Percentiles rank a stretch among this genome's conserved stretches.
phyloP scores from a whole-genome alignment of 1,139 yeast species.

The Geotrichum carabidarum region DNA sequence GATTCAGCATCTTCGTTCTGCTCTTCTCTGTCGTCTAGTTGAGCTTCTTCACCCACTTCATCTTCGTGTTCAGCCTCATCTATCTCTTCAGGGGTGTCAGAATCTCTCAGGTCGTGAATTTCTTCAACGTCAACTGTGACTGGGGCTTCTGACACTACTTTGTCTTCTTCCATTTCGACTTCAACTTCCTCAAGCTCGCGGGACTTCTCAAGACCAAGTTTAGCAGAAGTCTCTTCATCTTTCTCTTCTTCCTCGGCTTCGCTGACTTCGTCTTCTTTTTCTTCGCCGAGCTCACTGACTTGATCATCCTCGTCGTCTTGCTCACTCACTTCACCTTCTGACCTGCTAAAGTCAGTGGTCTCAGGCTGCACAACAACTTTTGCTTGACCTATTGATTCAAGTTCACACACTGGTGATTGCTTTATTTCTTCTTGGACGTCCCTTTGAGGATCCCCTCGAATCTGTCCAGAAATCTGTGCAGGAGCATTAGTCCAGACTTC shows the following conservation, averaged over 20 bases:
- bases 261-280: no score
- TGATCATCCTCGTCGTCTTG: no score
- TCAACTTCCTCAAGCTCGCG: neutral
- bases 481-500: no score
- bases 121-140: neutral
- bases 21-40: neutral
- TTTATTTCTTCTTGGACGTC: neutral
- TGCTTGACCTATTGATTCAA: no score
- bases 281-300: no score
- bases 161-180: neutral
- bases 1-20: neutral
- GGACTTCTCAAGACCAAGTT: neutral
- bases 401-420: neutral
- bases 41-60: no score
- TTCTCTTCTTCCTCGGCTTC: neutral
- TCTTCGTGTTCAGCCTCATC: neutral
- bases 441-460: no score
- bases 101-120: neutral
- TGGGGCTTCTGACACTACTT: neutral
- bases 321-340: no score
- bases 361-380: no score
- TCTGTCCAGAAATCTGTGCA: no score
- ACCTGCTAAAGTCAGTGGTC: no score
- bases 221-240: neutral
- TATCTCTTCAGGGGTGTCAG: neutral